These are phyloP conservation scores for Ceratocystis variospora DNA, from an alignment of 2,329 filamentous ascomycete species.

Conservation along the genomic window DNA sequence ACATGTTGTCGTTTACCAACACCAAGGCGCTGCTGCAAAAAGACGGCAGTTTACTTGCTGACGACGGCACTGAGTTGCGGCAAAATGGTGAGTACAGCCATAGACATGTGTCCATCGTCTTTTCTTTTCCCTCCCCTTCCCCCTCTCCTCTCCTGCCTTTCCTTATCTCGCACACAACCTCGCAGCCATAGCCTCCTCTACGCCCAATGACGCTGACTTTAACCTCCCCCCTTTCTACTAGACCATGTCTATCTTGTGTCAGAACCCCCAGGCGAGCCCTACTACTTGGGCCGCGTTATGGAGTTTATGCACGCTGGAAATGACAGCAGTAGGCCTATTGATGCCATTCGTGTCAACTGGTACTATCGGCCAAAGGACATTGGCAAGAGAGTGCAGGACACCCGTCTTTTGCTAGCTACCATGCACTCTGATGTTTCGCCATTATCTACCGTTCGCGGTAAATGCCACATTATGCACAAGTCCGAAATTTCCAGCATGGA, in stretches of 20 bases:
- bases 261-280: conserved; percentile 93
- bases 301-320: conserved; percentile 82
- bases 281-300: conserved; percentile 96
- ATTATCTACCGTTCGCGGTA: conserved; percentile 79
- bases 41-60: conserved; percentile 67
- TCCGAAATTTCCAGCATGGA: conserved; percentile 74
- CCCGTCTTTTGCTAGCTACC: conserved; percentile 79
- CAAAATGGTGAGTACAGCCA: conserved; percentile 61
- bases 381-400: conserved; percentile 79
- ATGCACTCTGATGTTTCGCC: conserved; percentile 98
- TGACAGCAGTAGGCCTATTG: conserved; percentile 57
- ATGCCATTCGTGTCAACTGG: conserved; percentile 90
- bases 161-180: too few species aligned
- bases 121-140: background rate
- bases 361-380: conserved; percentile 96
- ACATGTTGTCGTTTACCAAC: conserved; percentile 78
- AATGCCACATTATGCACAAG: conserved; percentile 80
- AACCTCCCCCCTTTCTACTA: conserved; percentile 22
- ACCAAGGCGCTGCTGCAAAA: conserved; percentile 50
- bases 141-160: background rate
- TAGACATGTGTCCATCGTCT: background rate
- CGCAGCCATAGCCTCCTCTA: too few species aligned
- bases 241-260: conserved; percentile 89
- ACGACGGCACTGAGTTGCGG: conserved; percentile 73
- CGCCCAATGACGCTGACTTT: background rate